These are phyloP conservation scores for Strobilomyces dryophilus DNA, from an alignment of 768 basidiomycete genomes.

Conservation along the genomic window DNA sequence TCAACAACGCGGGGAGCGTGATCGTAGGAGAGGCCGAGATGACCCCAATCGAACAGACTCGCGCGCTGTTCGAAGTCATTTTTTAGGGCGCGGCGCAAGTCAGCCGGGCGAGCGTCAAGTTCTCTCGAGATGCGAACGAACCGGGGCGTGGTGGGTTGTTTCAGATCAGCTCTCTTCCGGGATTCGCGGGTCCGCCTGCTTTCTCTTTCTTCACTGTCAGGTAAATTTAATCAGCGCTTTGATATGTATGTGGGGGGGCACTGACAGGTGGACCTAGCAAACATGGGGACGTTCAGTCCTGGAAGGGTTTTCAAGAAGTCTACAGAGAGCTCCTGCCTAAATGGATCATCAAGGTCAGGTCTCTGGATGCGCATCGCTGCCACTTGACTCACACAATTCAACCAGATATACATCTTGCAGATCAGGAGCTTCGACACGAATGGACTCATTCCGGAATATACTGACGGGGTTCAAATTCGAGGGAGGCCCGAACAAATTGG, in stretches of 20 bases:
- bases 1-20: too few relatives aligned
- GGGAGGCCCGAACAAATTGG: slow-evolving; percentile 13
- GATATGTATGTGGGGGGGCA: slow-evolving; percentile 14
- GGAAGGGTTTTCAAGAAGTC: background rate
- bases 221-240: background rate
- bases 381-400: background rate
- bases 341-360: slow-evolving; percentile 37
- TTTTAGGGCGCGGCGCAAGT: slow-evolving; percentile 29
- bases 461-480: background rate
- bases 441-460: background rate
- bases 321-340: slow-evolving; percentile 32
- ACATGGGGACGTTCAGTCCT: slow-evolving; percentile 5
- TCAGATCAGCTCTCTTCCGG: slow-evolving; percentile 32
- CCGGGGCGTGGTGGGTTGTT: too few relatives aligned
- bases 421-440: slow-evolving; percentile 14
- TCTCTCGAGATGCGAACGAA: too few relatives aligned
- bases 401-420: slow-evolving; percentile 19
- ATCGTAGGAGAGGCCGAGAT: slow-evolving; percentile 12
- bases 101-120: slow-evolving; percentile 13
- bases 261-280: slow-evolving; percentile 8
- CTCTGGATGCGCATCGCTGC: background rate
- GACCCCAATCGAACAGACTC: slow-evolving; percentile 10
- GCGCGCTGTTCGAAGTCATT: slow-evolving; percentile 26
- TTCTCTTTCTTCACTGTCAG: slow-evolving; percentile 20
- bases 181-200: slow-evolving; percentile 15